These are phyloP conservation scores for Yarrowia alimentaria DNA, from an alignment of 805 yeast species.

Conservation along the genomic window DNA sequence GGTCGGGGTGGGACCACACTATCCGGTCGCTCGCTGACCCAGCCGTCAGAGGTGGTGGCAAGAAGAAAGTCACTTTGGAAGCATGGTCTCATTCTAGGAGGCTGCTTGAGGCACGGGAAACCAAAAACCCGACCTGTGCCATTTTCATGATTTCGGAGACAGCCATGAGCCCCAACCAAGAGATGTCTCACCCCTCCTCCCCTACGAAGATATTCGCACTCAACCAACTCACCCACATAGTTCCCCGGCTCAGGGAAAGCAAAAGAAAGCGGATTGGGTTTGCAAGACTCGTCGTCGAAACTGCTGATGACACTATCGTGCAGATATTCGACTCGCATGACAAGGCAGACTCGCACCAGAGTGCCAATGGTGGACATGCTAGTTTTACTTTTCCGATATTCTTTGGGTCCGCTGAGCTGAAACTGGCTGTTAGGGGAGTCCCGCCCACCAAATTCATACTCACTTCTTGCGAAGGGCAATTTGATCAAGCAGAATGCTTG, in stretches of 20 bases:
- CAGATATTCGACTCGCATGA: conserved; percentile 17
- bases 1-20: conserved; percentile 20
- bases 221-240: background rate
- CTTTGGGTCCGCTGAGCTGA: conserved; percentile 11
- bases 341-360: conserved; percentile 17
- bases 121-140: conserved; percentile 11
- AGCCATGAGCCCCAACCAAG: conserved; percentile 5
- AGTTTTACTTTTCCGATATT: conserved; percentile 12
- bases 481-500: conserved; percentile 5
- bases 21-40: conserved; percentile 10
- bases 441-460: conserved; percentile 5
- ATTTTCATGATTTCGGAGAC: conserved; percentile 19
- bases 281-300: background rate
- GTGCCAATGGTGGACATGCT: conserved; percentile 9
- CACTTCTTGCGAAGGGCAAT: conserved; percentile 16
- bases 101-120: background rate
- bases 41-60: conserved; percentile 14
- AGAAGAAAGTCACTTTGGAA: conserved; percentile 13
- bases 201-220: conserved; percentile 14
- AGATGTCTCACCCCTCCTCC: conserved; percentile 15
- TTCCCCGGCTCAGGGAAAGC: background rate
- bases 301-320: conserved; percentile 4
- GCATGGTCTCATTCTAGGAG: conserved; percentile 13
- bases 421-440: background rate
- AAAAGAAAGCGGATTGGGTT: conserved; percentile 11